phyloP scores from a whole-genome alignment of 1,139 yeast genomes.

The Nematodospora anomalae region DNA sequence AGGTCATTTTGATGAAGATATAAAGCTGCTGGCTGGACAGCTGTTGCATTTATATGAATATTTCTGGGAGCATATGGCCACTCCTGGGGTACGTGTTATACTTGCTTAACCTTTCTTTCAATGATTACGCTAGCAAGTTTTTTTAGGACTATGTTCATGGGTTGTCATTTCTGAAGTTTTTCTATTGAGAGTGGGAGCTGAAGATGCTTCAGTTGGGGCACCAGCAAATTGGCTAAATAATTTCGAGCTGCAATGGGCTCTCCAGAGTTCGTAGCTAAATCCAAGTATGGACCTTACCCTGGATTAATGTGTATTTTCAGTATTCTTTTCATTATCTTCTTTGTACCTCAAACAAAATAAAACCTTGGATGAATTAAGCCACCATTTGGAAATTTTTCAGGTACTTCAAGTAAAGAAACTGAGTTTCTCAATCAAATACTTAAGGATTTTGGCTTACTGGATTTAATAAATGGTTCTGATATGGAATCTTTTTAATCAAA shows the following conservation, averaged over 20 bases:
- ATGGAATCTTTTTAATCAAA: too few species aligned
- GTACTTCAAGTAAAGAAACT: slow-evolving; percentile 13
- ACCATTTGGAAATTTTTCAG: slow-evolving; percentile 21
- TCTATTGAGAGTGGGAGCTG: slow-evolving; percentile 28
- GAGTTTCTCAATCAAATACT: slow-evolving; percentile 11
- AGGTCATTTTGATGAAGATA: slow-evolving; percentile 16
- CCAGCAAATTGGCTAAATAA: slow-evolving; percentile 43
- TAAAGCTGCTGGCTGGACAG: slow-evolving; percentile 42
- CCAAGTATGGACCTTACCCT: slow-evolving; percentile 24
- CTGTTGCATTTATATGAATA: slow-evolving; percentile 37
- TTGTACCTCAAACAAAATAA: slow-evolving; percentile 33
- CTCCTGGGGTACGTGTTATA: slow-evolving; percentile 22
- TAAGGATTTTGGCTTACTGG: slow-evolving; percentile 14
- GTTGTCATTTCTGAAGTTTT: slow-evolving; percentile 21
- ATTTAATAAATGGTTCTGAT: too few species aligned
- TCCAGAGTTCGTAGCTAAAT: slow-evolving; percentile 27
- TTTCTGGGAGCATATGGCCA: slow-evolving; percentile 28
- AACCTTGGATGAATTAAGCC: slow-evolving; percentile 36
- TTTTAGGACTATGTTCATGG: slow-evolving; percentile 28
- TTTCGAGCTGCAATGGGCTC: slow-evolving; percentile 37
- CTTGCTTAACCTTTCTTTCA: not conserved
- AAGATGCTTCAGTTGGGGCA: slow-evolving; percentile 35
- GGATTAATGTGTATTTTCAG: slow-evolving; percentile 23
- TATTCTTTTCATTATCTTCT: slow-evolving; percentile 25
- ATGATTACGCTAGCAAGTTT: not conserved